Percentiles rank a stretch among this genome's conserved stretches.
phyloP scores from a whole-genome alignment of 1,139 yeast genomes.

The Lodderomyces elongisporus region DNA sequence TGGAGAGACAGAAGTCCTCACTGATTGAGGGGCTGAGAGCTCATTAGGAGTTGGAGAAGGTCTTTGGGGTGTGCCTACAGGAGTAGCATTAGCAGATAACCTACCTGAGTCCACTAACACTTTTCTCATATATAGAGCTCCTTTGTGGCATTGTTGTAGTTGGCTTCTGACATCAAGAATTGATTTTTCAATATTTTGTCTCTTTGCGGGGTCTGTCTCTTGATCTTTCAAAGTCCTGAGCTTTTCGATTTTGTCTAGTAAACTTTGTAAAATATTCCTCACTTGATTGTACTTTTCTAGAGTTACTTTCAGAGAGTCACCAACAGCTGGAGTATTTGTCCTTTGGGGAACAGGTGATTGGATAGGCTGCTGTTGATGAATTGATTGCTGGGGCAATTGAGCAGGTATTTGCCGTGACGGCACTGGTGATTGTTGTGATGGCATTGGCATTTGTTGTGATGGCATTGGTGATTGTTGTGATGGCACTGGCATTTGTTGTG shows the following conservation, averaged over 20 bases:
- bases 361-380: no score
- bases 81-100: conserved; percentile 12
- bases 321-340: conserved; percentile 5
- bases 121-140: conserved; percentile 36
- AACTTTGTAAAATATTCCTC: conserved; percentile 34
- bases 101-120: conserved; percentile 35
- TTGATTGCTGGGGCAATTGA: no score
- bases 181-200: conserved; percentile 29
- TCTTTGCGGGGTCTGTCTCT: conserved; percentile 18
- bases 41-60: conserved; percentile 9
- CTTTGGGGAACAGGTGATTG: conserved; percentile 10
- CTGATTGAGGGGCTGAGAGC: no score
- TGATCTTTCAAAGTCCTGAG: conserved; percentile 21
- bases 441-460: conserved; percentile 6
- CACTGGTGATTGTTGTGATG: no score
- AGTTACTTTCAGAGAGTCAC: conserved; percentile 20
- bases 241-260: conserved; percentile 35
- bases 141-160: conserved; percentile 34
- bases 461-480: conserved; percentile 3
- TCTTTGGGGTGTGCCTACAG: conserved; percentile 5
- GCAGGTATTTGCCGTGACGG: conserved; percentile 7
- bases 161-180: conserved; percentile 31
- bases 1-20: background rate
- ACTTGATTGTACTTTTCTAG: conserved; percentile 40
- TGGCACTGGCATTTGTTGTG: background rate